phyloP scores from a whole-genome alignment of 805 yeast species.

The Candida sakaeoensis region DNA sequence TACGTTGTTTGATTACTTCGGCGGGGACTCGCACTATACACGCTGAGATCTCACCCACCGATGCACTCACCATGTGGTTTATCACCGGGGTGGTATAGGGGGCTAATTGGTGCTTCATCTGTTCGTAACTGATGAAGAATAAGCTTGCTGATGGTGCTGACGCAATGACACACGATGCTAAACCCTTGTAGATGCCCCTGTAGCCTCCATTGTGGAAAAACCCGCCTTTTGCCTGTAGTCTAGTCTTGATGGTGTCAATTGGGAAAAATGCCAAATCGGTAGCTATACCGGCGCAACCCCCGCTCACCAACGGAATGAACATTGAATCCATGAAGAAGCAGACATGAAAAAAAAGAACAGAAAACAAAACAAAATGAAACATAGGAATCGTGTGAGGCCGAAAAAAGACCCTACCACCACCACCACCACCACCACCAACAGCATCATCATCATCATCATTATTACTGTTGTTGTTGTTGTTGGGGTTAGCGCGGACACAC shows the following conservation, averaged over 20 bases:
- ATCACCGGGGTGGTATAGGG: conserved; percentile 21
- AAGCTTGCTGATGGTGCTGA: conserved; percentile 73
- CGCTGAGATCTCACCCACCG: conserved; percentile 88
- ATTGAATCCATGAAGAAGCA: background rate
- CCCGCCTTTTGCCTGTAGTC: conserved; percentile 94
- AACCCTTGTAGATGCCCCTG: conserved; percentile 83
- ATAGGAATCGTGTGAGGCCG: too few species aligned
- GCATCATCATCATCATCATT: too few species aligned
- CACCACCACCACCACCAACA: too few species aligned
- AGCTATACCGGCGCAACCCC: conserved; percentile 95
- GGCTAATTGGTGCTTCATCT: conserved; percentile 49
- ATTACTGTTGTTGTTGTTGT: too few species aligned
- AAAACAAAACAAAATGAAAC: too few species aligned
- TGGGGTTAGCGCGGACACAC: conserved; percentile 19
- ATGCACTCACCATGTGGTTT: conserved; percentile 84
- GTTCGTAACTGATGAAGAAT: conserved; percentile 72
- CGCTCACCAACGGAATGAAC: conserved; percentile 42
- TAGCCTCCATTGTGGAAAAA: conserved; percentile 92
- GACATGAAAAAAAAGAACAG: background rate
- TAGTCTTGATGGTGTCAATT: conserved; percentile 89
- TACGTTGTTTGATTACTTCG: conserved; percentile 91
- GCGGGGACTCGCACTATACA: conserved; percentile 95
- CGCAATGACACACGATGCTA: conserved; percentile 91
- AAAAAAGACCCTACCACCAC: too few species aligned
- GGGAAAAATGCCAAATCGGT: conserved; percentile 95